phyloP scores from a whole-genome alignment of 345 rosid species.

The Eutrema japonicum region DNA sequence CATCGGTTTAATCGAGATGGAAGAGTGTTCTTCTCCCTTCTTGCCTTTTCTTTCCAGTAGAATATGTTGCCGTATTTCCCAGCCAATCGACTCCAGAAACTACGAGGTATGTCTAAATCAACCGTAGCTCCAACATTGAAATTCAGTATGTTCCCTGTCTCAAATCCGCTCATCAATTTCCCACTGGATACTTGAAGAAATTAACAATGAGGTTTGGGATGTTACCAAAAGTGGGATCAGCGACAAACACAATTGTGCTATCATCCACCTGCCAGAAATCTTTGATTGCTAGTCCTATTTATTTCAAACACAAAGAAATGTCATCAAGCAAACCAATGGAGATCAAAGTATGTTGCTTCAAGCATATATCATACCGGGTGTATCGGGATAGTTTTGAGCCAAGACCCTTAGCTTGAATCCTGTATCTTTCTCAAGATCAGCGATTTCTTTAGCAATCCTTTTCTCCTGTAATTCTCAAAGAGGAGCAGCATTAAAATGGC shows the following conservation, averaged over 20 bases:
- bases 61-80: constrained; percentile 48
- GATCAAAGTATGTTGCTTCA: background rate
- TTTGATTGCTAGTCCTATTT: constrained; percentile 79
- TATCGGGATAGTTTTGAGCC: constrained; percentile 93
- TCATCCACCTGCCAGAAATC: constrained; percentile 94
- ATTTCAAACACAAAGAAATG: constrained; percentile 26
- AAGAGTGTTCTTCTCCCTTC: constrained; percentile 44
- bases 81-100: constrained; percentile 72
- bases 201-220: constrained; percentile 12
- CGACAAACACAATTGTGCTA: constrained; percentile 82
- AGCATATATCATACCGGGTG: constrained; percentile 62
- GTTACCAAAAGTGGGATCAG: constrained; percentile 87
- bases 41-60: constrained; percentile 89
- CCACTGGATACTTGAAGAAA: constrained; percentile 31
- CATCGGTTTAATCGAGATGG: constrained; percentile 13
- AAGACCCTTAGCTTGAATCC: constrained; percentile 84
- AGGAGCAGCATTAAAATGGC: background rate
- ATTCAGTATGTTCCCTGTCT: constrained; percentile 78
- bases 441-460: constrained; percentile 52
- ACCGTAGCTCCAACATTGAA: constrained; percentile 84
- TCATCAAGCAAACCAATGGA: constrained; percentile 2
- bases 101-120: constrained; percentile 80
- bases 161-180: constrained; percentile 53
- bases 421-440: constrained; percentile 75
- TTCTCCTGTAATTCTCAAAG: too few species aligned